Base-by-base conservation (phyloP, 352 stramenopile species). In the Phytophthora brassicae region DNA sequence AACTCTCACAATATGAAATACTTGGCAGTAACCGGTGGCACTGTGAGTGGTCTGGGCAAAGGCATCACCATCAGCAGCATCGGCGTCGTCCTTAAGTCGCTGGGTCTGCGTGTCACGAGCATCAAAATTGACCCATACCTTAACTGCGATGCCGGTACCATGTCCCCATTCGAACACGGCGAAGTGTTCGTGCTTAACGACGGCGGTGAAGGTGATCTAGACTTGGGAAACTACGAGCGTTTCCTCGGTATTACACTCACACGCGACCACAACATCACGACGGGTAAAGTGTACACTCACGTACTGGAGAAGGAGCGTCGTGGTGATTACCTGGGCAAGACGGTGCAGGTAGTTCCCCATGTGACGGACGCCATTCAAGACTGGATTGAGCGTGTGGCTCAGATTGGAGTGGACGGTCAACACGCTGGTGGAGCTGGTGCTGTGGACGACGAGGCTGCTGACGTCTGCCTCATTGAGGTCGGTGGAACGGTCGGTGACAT, bases 101-200 rank as follows among this genome's bases (percentile, higher is more conserved):
- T 94, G 76, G 94, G 95, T 6, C 78, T 99, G 59, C 80, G 87
- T 57, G 96, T 99, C 41, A 99, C 97, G 38, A 91, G 92, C 22
- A 92, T 99, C 72, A 99, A 99, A 82, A 99, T 99, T 72, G 97
- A 99, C 78, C 97, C 97, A 36, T 99, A 99, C 82, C 84, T 99
- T n/a, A 99, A 99, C 81, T 97, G 94, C 49, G 97, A 99, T 69
- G 96, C 97, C 29, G 97, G 97, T 33, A 99, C 97, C 29, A 99
- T 99, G 97, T 97, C 82, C 11, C 97, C 97, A 1, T 98, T 98
- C 62, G 93, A 98, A 70, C 96, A 98, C 74, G 96, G 96, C 33
- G 95, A 99, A 65, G 93, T 98, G 19, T 99, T 99, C 71, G 97
- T 99, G 45, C 86, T 99, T 16, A 89, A 99, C 70, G 97, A 99